Evolutionary conservation across 371 early-diverging fungal genomes (phyloP).

Genomic region (Mortierella sp.): DNA sequence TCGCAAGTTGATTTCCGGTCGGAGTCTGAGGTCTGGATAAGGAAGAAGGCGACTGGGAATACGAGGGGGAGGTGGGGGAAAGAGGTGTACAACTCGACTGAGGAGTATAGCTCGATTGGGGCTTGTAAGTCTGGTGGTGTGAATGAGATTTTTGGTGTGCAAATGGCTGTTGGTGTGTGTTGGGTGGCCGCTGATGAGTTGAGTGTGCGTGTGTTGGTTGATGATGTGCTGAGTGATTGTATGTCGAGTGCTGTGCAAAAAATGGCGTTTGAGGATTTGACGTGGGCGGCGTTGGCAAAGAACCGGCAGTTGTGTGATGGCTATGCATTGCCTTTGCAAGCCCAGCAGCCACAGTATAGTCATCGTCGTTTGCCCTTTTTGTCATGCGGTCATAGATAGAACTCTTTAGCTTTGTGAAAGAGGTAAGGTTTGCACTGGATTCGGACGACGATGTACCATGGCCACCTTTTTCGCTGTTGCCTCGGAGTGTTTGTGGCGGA

Average conservation of each 20-base stretch:
- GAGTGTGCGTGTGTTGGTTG: too few species aligned
- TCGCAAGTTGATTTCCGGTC: neutral
- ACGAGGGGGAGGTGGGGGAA: neutral
- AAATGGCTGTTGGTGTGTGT: neutral
- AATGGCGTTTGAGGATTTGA: neutral
- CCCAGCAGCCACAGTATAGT: neutral
- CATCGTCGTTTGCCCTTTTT: neutral
- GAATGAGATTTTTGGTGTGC: neutral
- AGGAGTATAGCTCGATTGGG: neutral
- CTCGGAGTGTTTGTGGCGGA: neutral
- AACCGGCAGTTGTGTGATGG: neutral
- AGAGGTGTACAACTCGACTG: too few species aligned
- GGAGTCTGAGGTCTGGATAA: neutral
- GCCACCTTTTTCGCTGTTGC: neutral
- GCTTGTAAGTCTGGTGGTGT: neutral
- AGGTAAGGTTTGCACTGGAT: neutral
- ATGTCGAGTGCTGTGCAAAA: neutral
- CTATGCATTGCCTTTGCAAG: neutral
- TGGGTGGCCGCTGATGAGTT: neutral
- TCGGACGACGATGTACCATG: neutral
- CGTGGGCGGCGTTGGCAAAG: neutral
- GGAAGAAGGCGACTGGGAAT: neutral
- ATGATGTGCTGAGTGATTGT: too few species aligned
- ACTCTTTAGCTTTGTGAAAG: neutral
- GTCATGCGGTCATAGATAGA: neutral